Conservation (phyloP, 1,284 basidiomycete genomes). For the Trametes polyzona region DNA sequence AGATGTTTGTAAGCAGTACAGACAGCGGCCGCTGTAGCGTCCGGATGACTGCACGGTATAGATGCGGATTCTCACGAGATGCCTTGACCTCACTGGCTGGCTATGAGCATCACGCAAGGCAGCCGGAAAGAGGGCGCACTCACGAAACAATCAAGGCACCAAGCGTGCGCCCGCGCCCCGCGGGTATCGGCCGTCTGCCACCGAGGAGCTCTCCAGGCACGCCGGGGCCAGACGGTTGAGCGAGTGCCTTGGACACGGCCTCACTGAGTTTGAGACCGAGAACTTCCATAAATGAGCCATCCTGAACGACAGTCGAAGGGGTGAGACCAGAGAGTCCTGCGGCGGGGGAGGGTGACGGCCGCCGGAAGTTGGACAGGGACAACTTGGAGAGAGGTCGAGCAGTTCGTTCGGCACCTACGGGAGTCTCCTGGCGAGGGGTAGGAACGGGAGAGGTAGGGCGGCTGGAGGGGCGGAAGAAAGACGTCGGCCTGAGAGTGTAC, state of each 20-base stretch:
- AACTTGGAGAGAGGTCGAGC: conserved; percentile 59
- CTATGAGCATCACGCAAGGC: conserved; percentile 15
- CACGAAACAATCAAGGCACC: conserved; percentile 72
- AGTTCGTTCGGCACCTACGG: conserved; percentile 44
- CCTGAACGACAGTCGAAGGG: conserved; percentile 61
- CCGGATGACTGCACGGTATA: conserved; percentile 71
- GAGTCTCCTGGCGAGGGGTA: conserved; percentile 43
- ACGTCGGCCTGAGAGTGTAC: conserved; percentile 68
- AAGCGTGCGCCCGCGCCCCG: conserved; percentile 66
- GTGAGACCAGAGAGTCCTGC: conserved; percentile 38
- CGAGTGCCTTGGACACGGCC: conserved; percentile 75
- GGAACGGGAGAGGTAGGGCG: conserved; percentile 64
- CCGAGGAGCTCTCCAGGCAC: conserved; percentile 53
- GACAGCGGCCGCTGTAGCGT: conserved; percentile 76
- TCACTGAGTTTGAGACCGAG: conserved; percentile 77
- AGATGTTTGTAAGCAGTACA: conserved; percentile 71
- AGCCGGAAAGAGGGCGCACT: conserved; percentile 36
- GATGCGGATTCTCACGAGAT: conserved; percentile 60
- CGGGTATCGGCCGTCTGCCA: conserved; percentile 70
- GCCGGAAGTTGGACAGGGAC: conserved; percentile 59
- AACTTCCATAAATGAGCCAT: conserved; percentile 77
- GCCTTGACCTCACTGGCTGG: conserved; percentile 67
- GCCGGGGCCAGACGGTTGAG: conserved; percentile 60
- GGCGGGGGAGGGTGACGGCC: conserved; percentile 41
- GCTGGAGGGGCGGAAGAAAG: conserved; percentile 65